phyloP scores from a whole-genome alignment of 2,329 filamentous ascomycete genomes.

The Beauveria scarabaeidicola region DNA sequence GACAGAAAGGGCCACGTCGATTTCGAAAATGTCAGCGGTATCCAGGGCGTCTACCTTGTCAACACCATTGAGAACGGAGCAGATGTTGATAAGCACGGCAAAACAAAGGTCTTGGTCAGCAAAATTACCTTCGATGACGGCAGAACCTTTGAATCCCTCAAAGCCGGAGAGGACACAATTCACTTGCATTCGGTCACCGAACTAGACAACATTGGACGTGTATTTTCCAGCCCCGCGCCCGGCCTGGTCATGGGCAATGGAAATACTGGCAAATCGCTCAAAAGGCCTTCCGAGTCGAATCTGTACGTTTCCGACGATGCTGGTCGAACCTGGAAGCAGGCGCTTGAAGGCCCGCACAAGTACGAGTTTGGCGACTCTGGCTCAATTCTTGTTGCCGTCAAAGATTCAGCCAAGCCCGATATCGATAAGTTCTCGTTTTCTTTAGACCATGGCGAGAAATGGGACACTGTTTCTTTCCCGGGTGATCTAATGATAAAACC shows the following conservation, averaged over 20 bases:
- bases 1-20: constrained; percentile 70
- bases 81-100: constrained; percentile 51
- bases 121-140: constrained; percentile 95
- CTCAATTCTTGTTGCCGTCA: constrained; percentile 75
- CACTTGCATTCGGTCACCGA: constrained; percentile 92
- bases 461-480: constrained; percentile 64
- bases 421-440: constrained; percentile 61
- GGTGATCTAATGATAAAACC: constrained; percentile 60
- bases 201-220: constrained; percentile 68
- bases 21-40: constrained; percentile 86
- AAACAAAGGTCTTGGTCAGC: constrained; percentile 62
- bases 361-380: constrained; percentile 96
- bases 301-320: constrained; percentile 88
- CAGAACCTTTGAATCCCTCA: constrained; percentile 69
- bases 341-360: constrained; percentile 75
- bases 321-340: constrained; percentile 72
- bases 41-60: constrained; percentile 86
- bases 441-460: constrained; percentile 78
- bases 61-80: constrained; percentile 85
- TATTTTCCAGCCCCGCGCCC: constrained; percentile 90
- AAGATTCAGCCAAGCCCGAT: constrained; percentile 59
- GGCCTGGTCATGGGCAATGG: constrained; percentile 91
- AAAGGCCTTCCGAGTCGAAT: constrained; percentile 62
- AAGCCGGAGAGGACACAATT: constrained; percentile 57
- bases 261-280: constrained; percentile 71